phyloP scores from a whole-genome alignment of 306 rosid genomes.

The Begonia fuchsioides region DNA sequence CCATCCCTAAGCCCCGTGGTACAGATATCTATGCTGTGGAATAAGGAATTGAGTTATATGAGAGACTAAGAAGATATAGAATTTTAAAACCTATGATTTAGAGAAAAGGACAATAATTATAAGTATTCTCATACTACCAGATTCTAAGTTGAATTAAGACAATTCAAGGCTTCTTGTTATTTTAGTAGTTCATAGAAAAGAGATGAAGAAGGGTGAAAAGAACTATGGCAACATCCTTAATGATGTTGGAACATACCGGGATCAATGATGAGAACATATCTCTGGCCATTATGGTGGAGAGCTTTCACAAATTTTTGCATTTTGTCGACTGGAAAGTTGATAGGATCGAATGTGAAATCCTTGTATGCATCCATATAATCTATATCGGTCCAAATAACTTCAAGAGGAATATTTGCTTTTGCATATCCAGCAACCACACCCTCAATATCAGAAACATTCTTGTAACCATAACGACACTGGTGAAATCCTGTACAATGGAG shows the following conservation, averaged over 20 bases:
- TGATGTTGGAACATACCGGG: slow-evolving; percentile 41
- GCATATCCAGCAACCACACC: slow-evolving; percentile 60
- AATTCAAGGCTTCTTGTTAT: too few species aligned
- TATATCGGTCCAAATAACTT: slow-evolving; percentile 91
- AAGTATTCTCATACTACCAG: too few species aligned
- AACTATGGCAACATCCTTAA: background rate
- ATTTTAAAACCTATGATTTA: background rate
- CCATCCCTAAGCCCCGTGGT: too few species aligned
- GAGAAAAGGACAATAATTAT: too few species aligned
- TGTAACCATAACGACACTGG: slow-evolving; percentile 76
- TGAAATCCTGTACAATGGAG: slow-evolving; percentile 49
- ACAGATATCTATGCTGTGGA: too few species aligned
- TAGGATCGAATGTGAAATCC: slow-evolving; percentile 79
- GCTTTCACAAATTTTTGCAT: slow-evolving; percentile 40
- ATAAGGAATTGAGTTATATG: too few species aligned
- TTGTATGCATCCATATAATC: slow-evolving; percentile 86
- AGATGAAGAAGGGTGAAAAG: background rate
- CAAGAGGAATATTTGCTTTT: slow-evolving; percentile 64
- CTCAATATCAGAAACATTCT: slow-evolving; percentile 47
- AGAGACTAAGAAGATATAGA: background rate
- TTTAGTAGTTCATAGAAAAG: too few species aligned
- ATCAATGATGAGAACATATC: slow-evolving; percentile 67
- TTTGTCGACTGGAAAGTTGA: slow-evolving; percentile 55
- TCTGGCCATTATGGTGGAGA: slow-evolving; percentile 68
- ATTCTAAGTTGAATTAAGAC: too few species aligned